phyloP scores from a whole-genome alignment of 2,329 filamentous ascomycete genomes.

The Pezicula neosporulosa region DNA sequence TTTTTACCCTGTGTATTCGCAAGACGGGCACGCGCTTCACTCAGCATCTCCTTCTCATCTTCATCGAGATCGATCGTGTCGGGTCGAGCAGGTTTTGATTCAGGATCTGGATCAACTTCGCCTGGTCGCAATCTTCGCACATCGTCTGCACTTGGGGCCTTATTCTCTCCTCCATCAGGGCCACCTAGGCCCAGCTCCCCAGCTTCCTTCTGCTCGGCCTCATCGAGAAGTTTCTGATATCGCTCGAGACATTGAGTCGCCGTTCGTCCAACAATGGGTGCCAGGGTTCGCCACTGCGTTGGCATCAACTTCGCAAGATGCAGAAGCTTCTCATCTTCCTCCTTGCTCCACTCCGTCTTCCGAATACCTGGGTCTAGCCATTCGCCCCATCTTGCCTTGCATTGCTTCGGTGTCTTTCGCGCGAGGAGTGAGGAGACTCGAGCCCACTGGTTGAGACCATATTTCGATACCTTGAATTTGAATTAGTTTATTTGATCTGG shows the following conservation, averaged over 20 bases:
- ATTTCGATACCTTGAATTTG: constrained; percentile 63
- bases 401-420: constrained; percentile 97
- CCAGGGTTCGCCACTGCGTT: constrained; percentile 98
- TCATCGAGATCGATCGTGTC: constrained; percentile 98
- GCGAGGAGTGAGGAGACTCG: constrained; percentile 95
- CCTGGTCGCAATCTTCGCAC: constrained; percentile 85
- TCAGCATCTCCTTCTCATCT: constrained; percentile 99
- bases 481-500: neutral
- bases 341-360: constrained; percentile 98
- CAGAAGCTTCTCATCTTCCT: constrained; percentile 96
- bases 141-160: constrained; percentile 88
- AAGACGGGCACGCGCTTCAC: constrained; percentile 90
- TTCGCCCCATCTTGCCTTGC: constrained; percentile 97
- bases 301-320: constrained; percentile 98
- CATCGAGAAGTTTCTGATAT: constrained; percentile 94
- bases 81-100: constrained; percentile 90
- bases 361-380: constrained; percentile 98
- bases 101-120: constrained; percentile 94
- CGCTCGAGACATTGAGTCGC: constrained; percentile 96
- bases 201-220: constrained; percentile 85
- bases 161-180: constrained; percentile 79
- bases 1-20: constrained; percentile 99
- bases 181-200: constrained; percentile 79
- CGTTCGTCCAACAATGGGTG: constrained; percentile 91
- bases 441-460: constrained; percentile 96